These are phyloP conservation scores for Debaryomyces castellii DNA, from an alignment of 805 yeast species.

Conservation along the genomic window DNA sequence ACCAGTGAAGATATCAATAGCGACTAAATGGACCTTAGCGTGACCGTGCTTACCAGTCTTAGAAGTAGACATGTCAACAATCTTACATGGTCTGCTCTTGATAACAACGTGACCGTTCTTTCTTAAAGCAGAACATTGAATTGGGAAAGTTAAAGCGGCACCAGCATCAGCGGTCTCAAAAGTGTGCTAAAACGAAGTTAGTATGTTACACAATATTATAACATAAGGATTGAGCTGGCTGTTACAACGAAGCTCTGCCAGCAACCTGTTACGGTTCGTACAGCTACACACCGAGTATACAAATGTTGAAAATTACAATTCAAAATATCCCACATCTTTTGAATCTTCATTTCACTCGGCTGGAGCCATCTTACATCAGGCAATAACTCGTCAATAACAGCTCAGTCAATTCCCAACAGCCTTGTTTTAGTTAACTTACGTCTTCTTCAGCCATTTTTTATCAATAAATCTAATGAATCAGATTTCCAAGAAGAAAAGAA, in stretches of 20 bases:
- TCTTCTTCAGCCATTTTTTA: conserved; percentile 12
- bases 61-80: conserved; percentile 99
- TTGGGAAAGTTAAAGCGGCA: conserved; percentile 97
- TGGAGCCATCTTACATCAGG: not conserved
- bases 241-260: not conserved
- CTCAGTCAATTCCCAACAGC: not conserved
- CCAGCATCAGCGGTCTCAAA: conserved; percentile 99
- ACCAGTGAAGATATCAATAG: conserved; percentile 97
- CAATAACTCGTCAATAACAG: too few relatives aligned
- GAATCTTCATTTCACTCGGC: not conserved
- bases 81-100: conserved; percentile 99
- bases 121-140: conserved; percentile 99
- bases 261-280: too few relatives aligned
- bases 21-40: conserved; percentile 99
- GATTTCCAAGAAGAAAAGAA: not conserved
- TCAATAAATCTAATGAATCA: conserved; percentile 1
- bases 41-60: conserved; percentile 99
- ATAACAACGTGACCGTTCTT: conserved; percentile 99
- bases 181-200: conserved; percentile 61
- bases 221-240: not conserved
- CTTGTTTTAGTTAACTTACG: conserved; percentile 6
- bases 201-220: conserved; percentile 16
- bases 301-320: too few relatives aligned
- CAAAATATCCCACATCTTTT: too few relatives aligned
- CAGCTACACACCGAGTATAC: not conserved